These are phyloP conservation scores for Verticillium nonalfalfae DNA, from an alignment of 2,329 filamentous ascomycete species.

Conservation along the genomic window DNA sequence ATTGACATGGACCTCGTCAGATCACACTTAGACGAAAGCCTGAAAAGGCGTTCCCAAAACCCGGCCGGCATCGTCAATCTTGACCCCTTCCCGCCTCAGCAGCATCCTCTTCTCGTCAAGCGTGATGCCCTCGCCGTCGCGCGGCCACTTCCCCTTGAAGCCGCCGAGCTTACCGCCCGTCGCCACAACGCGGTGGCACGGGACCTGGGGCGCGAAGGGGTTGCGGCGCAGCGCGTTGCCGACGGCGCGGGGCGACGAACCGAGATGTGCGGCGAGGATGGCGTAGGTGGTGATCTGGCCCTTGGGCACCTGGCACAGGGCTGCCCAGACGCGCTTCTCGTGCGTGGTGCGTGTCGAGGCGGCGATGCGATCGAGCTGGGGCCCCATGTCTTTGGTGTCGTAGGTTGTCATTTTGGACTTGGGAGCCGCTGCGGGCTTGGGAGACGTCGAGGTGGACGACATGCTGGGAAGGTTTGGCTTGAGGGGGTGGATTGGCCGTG, in stretches of 20 bases:
- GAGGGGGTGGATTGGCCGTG: too few species aligned
- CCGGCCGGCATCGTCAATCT: conserved; percentile 52
- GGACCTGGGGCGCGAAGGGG: conserved; percentile 75
- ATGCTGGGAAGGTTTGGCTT: neutral
- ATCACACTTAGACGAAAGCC: conserved; percentile 25
- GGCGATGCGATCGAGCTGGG: conserved; percentile 38
- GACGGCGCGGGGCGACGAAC: conserved; percentile 68
- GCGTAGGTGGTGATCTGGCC: conserved; percentile 76
- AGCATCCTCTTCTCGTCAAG: conserved; percentile 58
- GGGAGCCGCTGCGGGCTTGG: conserved; percentile 4
- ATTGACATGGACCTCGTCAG: neutral
- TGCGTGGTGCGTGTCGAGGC: conserved; percentile 41
- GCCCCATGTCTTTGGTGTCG: conserved; percentile 20
- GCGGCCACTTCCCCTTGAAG: conserved; percentile 93
- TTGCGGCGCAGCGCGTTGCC: conserved; percentile 73
- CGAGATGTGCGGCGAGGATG: conserved; percentile 59
- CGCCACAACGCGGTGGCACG: conserved; percentile 76
- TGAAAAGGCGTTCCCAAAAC: conserved; percentile 52
- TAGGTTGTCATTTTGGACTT: neutral
- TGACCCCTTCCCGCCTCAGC: conserved; percentile 57
- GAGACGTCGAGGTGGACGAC: neutral
- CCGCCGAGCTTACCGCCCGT: conserved; percentile 68
- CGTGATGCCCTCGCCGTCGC: conserved; percentile 57
- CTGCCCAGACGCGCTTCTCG: conserved; percentile 60
- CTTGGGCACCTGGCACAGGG: conserved; percentile 69